A percentile compares a stretch with the other conserved stretches of the same genome.
phyloP scores from a whole-genome alignment of 2,329 filamentous ascomycete genomes.

The Microsporum ferrugineum region DNA sequence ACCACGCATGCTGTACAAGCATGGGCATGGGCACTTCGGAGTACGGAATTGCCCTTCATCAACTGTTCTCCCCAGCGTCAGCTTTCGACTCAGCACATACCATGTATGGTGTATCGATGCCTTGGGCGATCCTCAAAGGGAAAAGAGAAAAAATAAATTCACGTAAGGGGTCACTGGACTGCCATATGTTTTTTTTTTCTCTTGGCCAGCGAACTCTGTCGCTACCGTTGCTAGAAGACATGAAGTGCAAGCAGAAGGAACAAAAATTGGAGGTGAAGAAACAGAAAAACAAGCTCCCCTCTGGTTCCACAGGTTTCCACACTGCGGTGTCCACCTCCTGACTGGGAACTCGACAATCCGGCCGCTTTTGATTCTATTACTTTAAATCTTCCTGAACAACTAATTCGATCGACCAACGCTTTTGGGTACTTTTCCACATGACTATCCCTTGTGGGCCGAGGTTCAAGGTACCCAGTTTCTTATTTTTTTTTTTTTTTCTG shows the following conservation, averaged over 20 bases:
- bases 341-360: constrained; percentile 1
- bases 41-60: neutral
- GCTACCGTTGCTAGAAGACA: neutral
- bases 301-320: constrained; percentile 1
- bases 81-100: neutral
- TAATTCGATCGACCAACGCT: neutral
- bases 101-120: no score
- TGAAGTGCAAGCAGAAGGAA: neutral
- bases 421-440: neutral
- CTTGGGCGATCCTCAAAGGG: neutral
- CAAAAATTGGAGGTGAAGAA: neutral
- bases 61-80: neutral
- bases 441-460: constrained; percentile 1
- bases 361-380: neutral
- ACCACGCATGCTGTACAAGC: neutral
- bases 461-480: neutral
- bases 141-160: neutral
- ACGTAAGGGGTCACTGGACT: neutral
- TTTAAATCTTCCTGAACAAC: neutral
- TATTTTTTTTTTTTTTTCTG: neutral
- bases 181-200: neutral
- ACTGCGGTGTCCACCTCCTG: neutral
- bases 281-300: constrained; percentile 1
- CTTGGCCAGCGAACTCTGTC: neutral
- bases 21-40: neutral